Conservation (phyloP, 1,139 yeast genomes). For the Scheffersomyces lignicola region DNA sequence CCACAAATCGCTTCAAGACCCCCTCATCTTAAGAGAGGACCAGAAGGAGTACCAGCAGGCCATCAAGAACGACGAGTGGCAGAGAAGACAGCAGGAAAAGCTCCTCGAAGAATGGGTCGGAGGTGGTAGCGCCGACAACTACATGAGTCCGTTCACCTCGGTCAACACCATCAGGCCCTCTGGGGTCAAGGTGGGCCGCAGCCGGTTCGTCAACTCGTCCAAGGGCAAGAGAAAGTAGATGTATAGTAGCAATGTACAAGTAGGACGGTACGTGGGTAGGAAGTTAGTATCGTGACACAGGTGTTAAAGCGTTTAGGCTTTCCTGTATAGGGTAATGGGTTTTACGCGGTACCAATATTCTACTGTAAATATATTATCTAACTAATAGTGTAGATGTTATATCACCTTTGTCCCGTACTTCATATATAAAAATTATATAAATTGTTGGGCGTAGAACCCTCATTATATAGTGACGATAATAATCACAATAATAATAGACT, state of each 20-base stretch:
- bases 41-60: constrained; percentile 92
- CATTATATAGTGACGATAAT: no score
- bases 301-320: not conserved
- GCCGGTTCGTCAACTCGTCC: constrained; percentile 74
- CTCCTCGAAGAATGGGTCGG: constrained; percentile 86
- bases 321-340: no score
- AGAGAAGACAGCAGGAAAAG: constrained; percentile 82
- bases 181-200: constrained; percentile 79
- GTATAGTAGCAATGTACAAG: no score
- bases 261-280: no score
- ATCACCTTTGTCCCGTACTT: not conserved
- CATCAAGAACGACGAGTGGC: constrained; percentile 85
- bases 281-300: no score
- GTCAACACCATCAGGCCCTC: constrained; percentile 61
- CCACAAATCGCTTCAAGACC: constrained; percentile 51
- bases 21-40: constrained; percentile 78
- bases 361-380: not conserved
- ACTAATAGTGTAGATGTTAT: not conserved
- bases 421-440: no score
- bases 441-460: no score
- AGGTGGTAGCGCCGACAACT: constrained; percentile 90
- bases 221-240: constrained; percentile 37
- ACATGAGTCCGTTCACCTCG: constrained; percentile 82
- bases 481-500: no score
- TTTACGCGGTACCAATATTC: no score